Evolutionary conservation across 106 monocot species (phyloP), one percentile per base, ranked within the genome.

Genomic region (Dactylorhiza incarnata): DNA sequence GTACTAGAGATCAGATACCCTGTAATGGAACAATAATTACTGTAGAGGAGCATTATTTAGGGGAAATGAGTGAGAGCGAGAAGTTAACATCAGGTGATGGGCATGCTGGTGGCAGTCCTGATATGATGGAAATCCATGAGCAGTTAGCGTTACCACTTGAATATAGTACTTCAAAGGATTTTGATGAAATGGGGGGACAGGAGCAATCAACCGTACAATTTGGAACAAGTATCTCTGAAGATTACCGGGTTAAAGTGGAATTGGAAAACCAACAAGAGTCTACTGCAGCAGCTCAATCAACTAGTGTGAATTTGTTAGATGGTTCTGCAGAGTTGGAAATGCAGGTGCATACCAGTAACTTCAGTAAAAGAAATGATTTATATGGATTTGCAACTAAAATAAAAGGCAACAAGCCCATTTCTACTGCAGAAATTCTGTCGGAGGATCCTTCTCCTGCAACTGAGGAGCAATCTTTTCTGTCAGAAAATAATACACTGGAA

Each of bases 1-100:
- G 6, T 77, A 17, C 68, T 66, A 65, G 7, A 63, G 70, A 77
- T 63, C 77, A 52, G 51, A 79, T 58, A 10, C 55, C 49, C 47
- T n/a, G 72, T 68, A 25, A 24, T 13, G 77, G 71, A 17, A 45
- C 13, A 65, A 72, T 7, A 19, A 50, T 47, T 52, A 15, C 17
- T 62, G 37, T 11, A 55, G 45, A 62, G 20, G 80, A 80, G 6
- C 59, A 81, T 45, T 58, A 58, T 78, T 26, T 61, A 20, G 16
- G 20, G 9, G 47, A 44, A 58, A 17, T 5, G 75, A 29, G 48
- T 48, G 68, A 80, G 45, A 26, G 15, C 65, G 77, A 75, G 5
- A n/a, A 55, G 45, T 69, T 45, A 45, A 45, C 72, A 72, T 49
- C 49, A 72, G 9, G 20, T 49, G 49, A 72, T 24, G 49, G 20